Base-by-base conservation (phyloP, 257 asterid species). In the Cinchona pubescens region DNA sequence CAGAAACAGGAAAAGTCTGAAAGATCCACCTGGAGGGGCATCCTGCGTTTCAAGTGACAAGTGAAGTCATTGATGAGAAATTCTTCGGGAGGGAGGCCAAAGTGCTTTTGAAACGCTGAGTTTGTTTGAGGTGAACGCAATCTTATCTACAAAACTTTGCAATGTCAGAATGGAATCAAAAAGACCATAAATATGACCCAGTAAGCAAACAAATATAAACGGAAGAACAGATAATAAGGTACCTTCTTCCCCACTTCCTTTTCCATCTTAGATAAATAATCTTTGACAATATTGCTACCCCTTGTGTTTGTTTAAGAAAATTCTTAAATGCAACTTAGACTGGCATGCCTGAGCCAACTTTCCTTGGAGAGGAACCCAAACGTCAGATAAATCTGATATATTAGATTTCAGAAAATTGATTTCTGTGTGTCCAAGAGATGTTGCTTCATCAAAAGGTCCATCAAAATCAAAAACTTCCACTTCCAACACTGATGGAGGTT, bases 211-310 rank as follows among this genome's bases (percentile, higher is more conserved):
- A 19, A 70, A 76, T 63, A 66, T 70, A 35, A 77, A 59, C 7
- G 43, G 62, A 67, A 32, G 79, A 76, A 72, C 37, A 37, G 15
- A 60, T 69, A 69, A 75, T 14, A 65, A 67, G 66, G 82, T 81
- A 95, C 99, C 98, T 95, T 95, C 85, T 95, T 92, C 59, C 98
- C 98, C 58, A 95, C 96, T 79, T 95, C 99, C 88, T 95, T 92
- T 89, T 92, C 98, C 99, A 95, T 91, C 89, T 88, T 95, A 32
- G 89, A 83, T 75, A 95, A 55, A 85, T 91, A 92, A 79, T 95
- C 96, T 83, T 83, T 85, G 73, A 85, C 92, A 79, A 87, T 93
- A 83, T 90, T 91, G 79, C 82, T 80, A 58, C 97, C 96, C 79
- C 83, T 91, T 23, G 88, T 86, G 76, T 92, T n/a, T 89, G 81